Evolutionary conservation across 2,329 filamentous ascomycete species (phyloP).

Genomic region (Graphilbum fragrans): DNA sequence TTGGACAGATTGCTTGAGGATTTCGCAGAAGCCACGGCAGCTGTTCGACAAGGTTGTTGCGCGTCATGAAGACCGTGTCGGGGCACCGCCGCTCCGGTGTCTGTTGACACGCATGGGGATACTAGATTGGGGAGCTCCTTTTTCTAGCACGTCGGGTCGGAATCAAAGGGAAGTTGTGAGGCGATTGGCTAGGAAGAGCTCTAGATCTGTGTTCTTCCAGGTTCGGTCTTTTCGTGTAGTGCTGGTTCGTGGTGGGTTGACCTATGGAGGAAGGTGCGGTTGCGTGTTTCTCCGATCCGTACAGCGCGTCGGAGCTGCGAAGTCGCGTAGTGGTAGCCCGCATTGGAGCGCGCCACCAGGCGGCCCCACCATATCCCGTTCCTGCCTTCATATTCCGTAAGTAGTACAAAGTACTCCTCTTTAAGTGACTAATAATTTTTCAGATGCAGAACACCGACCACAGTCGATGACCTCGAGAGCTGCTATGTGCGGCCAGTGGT

Average conservation of each 20-base stretch:
- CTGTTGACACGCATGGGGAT: constrained; percentile 13
- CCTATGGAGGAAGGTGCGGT: constrained; percentile 2
- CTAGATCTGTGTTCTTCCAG: too few species aligned
- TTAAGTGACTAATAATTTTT: too few species aligned
- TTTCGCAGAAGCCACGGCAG: constrained; percentile 45
- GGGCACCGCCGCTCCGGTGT: constrained; percentile 19
- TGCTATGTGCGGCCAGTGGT: too few species aligned
- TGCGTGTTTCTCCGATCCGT: constrained; percentile 10
- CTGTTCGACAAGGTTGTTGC: constrained; percentile 46
- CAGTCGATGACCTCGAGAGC: too few species aligned
- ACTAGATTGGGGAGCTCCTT: not conserved
- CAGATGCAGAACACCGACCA: too few species aligned
- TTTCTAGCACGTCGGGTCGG: not conserved
- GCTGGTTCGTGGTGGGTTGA: not conserved
- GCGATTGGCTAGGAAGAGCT: not conserved
- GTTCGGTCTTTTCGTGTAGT: not conserved
- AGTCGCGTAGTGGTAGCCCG: constrained; percentile 2
- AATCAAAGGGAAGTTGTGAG: not conserved
- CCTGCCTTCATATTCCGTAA: too few species aligned
- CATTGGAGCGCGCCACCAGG: constrained; percentile 7
- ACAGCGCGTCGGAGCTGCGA: constrained; percentile 7
- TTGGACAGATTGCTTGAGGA: constrained; percentile 20
- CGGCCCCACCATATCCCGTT: not conserved
- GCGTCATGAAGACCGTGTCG: constrained; percentile 43
- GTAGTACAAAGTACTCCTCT: too few species aligned